Evolutionary conservation across 352 stramenopile genomes (phyloP).

Genomic region (Phytophthora litchii): DNA sequence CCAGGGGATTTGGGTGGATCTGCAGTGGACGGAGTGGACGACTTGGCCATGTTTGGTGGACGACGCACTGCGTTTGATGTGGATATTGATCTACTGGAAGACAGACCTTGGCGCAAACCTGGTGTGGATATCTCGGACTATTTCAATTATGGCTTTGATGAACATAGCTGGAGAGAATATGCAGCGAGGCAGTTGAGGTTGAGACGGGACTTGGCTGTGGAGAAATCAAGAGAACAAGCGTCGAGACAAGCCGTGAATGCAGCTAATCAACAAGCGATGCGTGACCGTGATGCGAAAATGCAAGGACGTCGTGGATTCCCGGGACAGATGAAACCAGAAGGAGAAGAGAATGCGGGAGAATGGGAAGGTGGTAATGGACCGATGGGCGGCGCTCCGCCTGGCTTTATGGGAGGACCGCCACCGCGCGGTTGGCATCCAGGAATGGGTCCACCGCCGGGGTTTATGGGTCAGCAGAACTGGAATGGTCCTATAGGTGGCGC

Average conservation of each 20-base stretch:
- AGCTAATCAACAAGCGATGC: slow-evolving; percentile 49
- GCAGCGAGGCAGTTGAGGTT: slow-evolving; percentile 74
- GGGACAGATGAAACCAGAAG: slow-evolving; percentile 32
- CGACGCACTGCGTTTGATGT: slow-evolving; percentile 91
- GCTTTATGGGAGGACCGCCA: slow-evolving; percentile 59
- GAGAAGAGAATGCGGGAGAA: slow-evolving; percentile 25
- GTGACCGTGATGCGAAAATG: slow-evolving; percentile 42
- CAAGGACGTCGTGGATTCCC: slow-evolving; percentile 38
- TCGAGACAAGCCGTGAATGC: slow-evolving; percentile 74
- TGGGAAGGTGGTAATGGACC: slow-evolving; percentile 33
- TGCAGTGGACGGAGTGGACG: slow-evolving; percentile 54
- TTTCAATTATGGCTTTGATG: slow-evolving; percentile 95
- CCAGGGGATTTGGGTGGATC: slow-evolving; percentile 21
- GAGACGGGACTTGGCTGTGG: slow-evolving; percentile 70
- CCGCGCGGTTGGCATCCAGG: slow-evolving; percentile 71
- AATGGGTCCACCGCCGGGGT: slow-evolving; percentile 65
- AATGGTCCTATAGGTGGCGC: slow-evolving; percentile 46
- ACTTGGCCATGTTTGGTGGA: slow-evolving; percentile 78
- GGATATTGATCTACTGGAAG: slow-evolving; percentile 91
- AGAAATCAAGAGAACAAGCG: slow-evolving; percentile 82
- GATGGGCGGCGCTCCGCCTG: slow-evolving; percentile 31
- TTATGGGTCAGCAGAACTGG: slow-evolving; percentile 53
- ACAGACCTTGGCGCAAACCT: slow-evolving; percentile 91
- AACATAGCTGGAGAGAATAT: slow-evolving; percentile 86
- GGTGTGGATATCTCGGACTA: slow-evolving; percentile 94